Evolutionary conservation across 371 early-diverging fungal species (phyloP).

Genomic region (Rhizopus delemar): DNA sequence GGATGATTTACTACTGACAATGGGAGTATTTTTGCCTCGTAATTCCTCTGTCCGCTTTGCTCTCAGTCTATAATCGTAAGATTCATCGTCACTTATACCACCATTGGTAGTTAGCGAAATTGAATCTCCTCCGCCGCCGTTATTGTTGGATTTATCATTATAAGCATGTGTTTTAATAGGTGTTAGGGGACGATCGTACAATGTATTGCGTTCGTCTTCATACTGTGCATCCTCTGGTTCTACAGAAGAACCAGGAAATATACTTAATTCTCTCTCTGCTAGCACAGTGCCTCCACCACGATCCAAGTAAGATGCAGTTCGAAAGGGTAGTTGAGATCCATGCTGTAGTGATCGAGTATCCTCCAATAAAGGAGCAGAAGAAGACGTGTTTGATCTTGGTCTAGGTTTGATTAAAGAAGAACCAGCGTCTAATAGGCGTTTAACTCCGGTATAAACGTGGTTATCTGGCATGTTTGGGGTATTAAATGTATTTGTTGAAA

Average conservation of each 20-base stretch:
- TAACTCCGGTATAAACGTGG: conserved; percentile 19
- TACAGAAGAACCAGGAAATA: conserved; percentile 47
- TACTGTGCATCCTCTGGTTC: not conserved
- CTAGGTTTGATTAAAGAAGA: conserved; percentile 38
- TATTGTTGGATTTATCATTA: not conserved
- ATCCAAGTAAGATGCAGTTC: conserved; percentile 26
- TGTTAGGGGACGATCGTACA: conserved; percentile 1
- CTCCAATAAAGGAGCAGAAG: conserved; percentile 32
- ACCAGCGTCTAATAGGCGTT: conserved; percentile 44
- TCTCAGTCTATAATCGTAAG: conserved; percentile 37
- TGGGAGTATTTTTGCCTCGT: conserved; percentile 24
- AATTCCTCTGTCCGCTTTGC: conserved; percentile 44
- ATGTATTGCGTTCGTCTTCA: not conserved
- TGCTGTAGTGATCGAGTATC: conserved; percentile 18
- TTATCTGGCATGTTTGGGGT: not conserved
- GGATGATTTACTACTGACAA: conserved; percentile 19
- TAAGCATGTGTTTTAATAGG: not conserved
- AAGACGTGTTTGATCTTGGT: conserved; percentile 43
- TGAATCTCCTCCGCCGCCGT: not conserved
- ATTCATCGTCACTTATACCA: conserved; percentile 43
- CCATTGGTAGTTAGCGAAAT: not conserved
- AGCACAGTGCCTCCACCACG: conserved; percentile 47
- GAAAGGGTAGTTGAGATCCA: conserved; percentile 8
- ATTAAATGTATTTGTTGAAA: conserved; percentile 1
- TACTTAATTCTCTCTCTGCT: conserved; percentile 53